Evolutionary conservation across 805 yeast genomes (phyloP), one percentile per base, ranked within the genome.

Genomic region (Vanderwaltozyma verrucispora): DNA sequence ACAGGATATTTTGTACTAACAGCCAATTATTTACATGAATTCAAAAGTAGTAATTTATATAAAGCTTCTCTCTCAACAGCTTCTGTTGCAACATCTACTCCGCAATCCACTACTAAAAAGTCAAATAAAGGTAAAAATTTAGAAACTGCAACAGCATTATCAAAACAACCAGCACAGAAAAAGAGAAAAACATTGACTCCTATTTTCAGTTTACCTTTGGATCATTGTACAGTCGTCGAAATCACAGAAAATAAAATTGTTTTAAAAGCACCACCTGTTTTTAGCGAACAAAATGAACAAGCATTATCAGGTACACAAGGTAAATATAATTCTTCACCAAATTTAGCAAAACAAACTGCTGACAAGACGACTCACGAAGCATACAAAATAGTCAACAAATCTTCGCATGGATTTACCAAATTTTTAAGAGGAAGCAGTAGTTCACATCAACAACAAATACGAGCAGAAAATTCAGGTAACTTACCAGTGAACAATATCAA

Each of bases 1-100:
- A 68, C 69, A 45, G 75, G 77, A 28, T 79, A 75, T 67, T 80
- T 76, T 46, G 81, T 80, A 12, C 63, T 80, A 39, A 77, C 86
- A 5, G 74, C 80, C 48, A 76, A 74, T 49, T 78, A 67, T 43
- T 54, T 80, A 28, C 86, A 78, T 56, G 86, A 80, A 54, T 80
- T 78, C 58, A 75, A 71, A 49, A 60, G 54, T 31, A 53, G 56
- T 35, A 54, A 60, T 37, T 53, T 60, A 28, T 60, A 53, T 36
- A 51, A 56, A 32, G 21, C 33, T 27, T 18, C 30, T 13, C 17
- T 8, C 19, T 8, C 39, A 15, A 7, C 41, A 9, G 17, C 32
- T n/a, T 32, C 30, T 4, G 4, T 16, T 4, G 29, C 21, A 21
- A 21, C 23, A 6, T 21, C 9, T 7, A 21, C 23, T 21, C 23